phyloP scores from a whole-genome alignment of 78 protist species.

The slime mould (Dictyostelium discoideum) region DNA sequence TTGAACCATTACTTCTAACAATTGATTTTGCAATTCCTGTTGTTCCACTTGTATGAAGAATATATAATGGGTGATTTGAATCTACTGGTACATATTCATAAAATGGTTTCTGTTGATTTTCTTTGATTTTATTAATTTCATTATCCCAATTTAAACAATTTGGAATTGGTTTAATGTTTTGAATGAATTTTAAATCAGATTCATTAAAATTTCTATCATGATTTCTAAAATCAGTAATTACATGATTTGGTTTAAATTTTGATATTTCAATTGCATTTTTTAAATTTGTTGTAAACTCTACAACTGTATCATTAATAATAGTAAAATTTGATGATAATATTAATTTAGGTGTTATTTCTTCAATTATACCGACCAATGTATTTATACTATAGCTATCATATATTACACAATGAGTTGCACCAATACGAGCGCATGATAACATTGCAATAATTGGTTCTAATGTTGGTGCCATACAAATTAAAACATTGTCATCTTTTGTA shows the following conservation, averaged over 20 bases:
- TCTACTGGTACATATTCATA: background rate
- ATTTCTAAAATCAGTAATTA: background rate
- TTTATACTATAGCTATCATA: background rate
- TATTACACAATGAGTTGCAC: conserved; percentile 83
- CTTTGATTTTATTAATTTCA: background rate
- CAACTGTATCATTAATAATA: background rate
- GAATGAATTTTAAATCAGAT: background rate
- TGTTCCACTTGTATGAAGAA: background rate
- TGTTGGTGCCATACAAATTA: conserved; percentile 92
- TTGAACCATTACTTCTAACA: conserved; percentile 28
- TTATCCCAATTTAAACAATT: background rate
- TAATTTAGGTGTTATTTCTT: background rate
- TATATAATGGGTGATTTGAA: background rate
- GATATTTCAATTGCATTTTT: background rate
- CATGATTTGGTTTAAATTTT: background rate
- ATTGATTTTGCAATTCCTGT: conserved; percentile 50
- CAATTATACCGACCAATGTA: background rate
- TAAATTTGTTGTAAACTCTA: background rate
- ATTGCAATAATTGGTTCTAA: conserved; percentile 80
- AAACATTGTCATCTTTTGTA: conserved; percentile 88
- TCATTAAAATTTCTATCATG: background rate
- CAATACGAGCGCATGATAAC: conserved; percentile 74
- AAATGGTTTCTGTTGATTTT: background rate
- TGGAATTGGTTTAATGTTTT: background rate
- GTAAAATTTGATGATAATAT: background rate